phyloP scores from a whole-genome alignment of 1,284 basidiomycete species.

The Gymnopus androsaceus region DNA sequence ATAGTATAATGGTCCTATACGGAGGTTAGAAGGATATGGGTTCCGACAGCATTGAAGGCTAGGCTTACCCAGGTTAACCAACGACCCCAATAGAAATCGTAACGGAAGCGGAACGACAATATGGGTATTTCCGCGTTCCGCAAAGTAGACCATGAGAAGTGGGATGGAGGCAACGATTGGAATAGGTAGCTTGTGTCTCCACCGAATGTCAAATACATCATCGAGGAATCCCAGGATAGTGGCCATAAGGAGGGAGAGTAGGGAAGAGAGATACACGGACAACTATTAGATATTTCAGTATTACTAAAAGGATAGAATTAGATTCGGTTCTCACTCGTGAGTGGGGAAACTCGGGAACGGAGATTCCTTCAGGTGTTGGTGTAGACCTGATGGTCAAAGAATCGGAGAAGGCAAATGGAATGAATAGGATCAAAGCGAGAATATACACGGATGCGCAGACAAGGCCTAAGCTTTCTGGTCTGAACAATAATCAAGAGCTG shows the following conservation, averaged over 20 bases:
- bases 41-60: not conserved
- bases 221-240: conserved; percentile 95
- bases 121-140: conserved; percentile 89
- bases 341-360: conserved; percentile 79
- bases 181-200: conserved; percentile 97
- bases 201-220: conserved; percentile 98
- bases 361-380: conserved; percentile 59
- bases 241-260: conserved; percentile 89
- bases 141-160: conserved; percentile 93
- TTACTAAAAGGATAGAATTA: conserved; percentile 10
- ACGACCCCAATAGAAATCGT: conserved; percentile 68
- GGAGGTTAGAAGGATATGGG: conserved; percentile 1
- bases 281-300: conserved; percentile 49
- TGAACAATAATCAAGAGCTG: conserved; percentile 32
- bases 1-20: conserved; percentile 89
- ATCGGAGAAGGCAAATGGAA: conserved; percentile 86
- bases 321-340: conserved; percentile 63
- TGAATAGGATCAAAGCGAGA: conserved; percentile 81
- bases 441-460: conserved; percentile 91
- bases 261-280: conserved; percentile 88
- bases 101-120: conserved; percentile 91
- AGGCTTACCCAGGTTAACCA: conserved; percentile 84
- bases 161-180: conserved; percentile 95
- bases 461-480: conserved; percentile 92
- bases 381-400: conserved; percentile 43